phyloP scores from a whole-genome alignment of 495 filamentous ascomycete genomes.

The Apiosordaria backusii region DNA sequence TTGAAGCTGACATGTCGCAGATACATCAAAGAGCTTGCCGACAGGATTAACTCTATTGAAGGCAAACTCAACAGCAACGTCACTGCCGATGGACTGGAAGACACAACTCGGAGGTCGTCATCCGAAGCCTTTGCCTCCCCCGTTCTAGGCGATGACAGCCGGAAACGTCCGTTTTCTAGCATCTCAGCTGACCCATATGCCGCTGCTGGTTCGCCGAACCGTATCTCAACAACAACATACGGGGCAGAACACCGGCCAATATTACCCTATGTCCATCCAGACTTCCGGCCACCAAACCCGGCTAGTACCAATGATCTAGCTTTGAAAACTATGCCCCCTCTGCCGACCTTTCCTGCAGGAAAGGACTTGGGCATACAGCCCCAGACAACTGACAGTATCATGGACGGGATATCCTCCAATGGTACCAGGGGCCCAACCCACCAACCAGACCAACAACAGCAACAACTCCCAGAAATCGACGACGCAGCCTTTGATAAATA shows the following conservation, averaged over 20 bases:
- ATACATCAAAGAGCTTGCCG: slow-evolving; percentile 95
- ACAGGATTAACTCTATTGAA: slow-evolving; percentile 80
- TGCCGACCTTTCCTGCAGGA: slow-evolving; percentile 21
- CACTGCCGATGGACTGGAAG: slow-evolving; percentile 17
- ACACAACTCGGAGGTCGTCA: slow-evolving; percentile 33
- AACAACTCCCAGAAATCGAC: slow-evolving; percentile 37
- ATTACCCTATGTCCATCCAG: slow-evolving; percentile 36
- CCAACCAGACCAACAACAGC: slow-evolving; percentile 20
- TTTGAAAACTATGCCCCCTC: slow-evolving; percentile 34
- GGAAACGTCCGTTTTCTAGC: slow-evolving; percentile 46
- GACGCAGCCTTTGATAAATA: slow-evolving; percentile 58
- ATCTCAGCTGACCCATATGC: slow-evolving; percentile 41
- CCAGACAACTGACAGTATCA: slow-evolving; percentile 24
- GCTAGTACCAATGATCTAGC: slow-evolving; percentile 35
- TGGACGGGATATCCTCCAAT: slow-evolving; percentile 18
- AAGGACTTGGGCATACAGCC: slow-evolving; percentile 24
- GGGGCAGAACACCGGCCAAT: slow-evolving; percentile 40
- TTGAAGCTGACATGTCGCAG: slow-evolving; percentile 39
- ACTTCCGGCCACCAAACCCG: slow-evolving; percentile 31
- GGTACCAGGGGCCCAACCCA: slow-evolving; percentile 27
- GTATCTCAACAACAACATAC: slow-evolving; percentile 28
- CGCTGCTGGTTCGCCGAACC: slow-evolving; percentile 30
- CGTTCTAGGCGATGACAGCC: slow-evolving; percentile 33
- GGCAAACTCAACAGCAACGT: slow-evolving; percentile 46
- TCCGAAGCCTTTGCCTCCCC: slow-evolving; percentile 38